Conservation (phyloP, 2,329 filamentous ascomycete genomes). For the Dactylonectria estremocensis region DNA sequence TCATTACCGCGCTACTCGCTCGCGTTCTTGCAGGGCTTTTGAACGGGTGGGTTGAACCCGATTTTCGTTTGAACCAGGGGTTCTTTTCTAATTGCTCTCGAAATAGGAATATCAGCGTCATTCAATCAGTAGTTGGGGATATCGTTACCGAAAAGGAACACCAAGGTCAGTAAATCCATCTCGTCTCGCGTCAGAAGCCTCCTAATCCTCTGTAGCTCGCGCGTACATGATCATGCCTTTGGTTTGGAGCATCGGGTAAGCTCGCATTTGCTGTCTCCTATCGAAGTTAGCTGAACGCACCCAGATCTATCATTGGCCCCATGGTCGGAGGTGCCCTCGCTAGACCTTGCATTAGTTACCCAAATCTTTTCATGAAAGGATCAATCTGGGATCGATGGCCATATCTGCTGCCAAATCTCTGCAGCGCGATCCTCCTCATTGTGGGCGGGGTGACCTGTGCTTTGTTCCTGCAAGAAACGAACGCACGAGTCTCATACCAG, state of each 20-base stretch:
- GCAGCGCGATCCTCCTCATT: slow-evolving; percentile 83
- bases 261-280: slow-evolving; percentile 29
- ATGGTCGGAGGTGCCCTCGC: slow-evolving; percentile 92
- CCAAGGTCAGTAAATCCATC: slow-evolving; percentile 75
- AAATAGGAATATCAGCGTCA: slow-evolving; percentile 88
- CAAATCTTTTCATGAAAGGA: slow-evolving; percentile 77
- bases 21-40: slow-evolving; percentile 91
- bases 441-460: slow-evolving; percentile 85
- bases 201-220: slow-evolving; percentile 70
- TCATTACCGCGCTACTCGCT: slow-evolving; percentile 87
- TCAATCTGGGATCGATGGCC: slow-evolving; percentile 90
- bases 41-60: slow-evolving; percentile 79
- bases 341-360: slow-evolving; percentile 87
- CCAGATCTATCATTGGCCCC: slow-evolving; percentile 89
- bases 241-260: slow-evolving; percentile 94
- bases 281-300: slow-evolving; percentile 47
- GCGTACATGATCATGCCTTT: slow-evolving; percentile 99
- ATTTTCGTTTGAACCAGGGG: background rate
- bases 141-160: slow-evolving; percentile 94
- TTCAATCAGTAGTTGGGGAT: slow-evolving; percentile 96
- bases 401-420: slow-evolving; percentile 92
- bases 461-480: slow-evolving; percentile 95
- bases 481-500: slow-evolving; percentile 81
- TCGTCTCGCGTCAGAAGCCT: background rate
- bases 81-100: background rate